Base-by-base conservation (phyloP, 2,329 filamentous ascomycete species). In the Cryphonectria parasitica region DNA sequence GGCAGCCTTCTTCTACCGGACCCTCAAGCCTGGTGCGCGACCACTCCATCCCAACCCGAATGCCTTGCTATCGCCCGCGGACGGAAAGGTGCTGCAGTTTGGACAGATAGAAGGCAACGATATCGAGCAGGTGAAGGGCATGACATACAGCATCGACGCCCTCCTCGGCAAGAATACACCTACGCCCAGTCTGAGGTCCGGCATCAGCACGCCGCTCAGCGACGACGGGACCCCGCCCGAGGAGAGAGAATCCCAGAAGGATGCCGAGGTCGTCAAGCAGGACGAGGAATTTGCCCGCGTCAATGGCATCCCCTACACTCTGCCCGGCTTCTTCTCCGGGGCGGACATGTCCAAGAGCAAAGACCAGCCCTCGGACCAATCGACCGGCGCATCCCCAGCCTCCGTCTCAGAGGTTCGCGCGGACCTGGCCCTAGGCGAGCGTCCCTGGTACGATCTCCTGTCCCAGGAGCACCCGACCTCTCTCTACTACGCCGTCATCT, bases 81-180 rank as follows among this genome's bases (percentile, higher is more conserved):
- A 99, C 79, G 96, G 96, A 63, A 92, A 92, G 74, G 88, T 99
- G 62, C 88, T 99, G 36, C 95, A 98, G 77, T 98, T 94, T 76
- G 96, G 96, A 15, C 90, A 90, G 75, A 98, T 99, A 70, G 92
- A 97, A 77, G 90, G 95, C 76, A 95, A 95, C 64, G 94, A 98
- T 77, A 97, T 99, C 60, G 96, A 99, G 80, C 96, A 99, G 82
- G 95, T 99, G 74, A 99, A 99, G 82, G 96, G 96, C 72, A 96
- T 99, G 87, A 99, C 96, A 0, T 99, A 99, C 82, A 97, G 91
- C 75, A 88, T 99, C 68, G 96, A 99, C 79, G 95, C 96, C 10
- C 87, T 99, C 1, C 87, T 99, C 1, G 96, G 96, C 66, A 90
- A 88, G 74, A 84, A 85, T 72, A 88, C 85, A 7, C 87, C 87